Percentiles rank a stretch among this genome's conserved stretches.
These are phyloP conservation scores for Spongiforma sp. DNA, from an alignment of 1,284 basidiomycete genomes.

Conservation along the genomic window DNA sequence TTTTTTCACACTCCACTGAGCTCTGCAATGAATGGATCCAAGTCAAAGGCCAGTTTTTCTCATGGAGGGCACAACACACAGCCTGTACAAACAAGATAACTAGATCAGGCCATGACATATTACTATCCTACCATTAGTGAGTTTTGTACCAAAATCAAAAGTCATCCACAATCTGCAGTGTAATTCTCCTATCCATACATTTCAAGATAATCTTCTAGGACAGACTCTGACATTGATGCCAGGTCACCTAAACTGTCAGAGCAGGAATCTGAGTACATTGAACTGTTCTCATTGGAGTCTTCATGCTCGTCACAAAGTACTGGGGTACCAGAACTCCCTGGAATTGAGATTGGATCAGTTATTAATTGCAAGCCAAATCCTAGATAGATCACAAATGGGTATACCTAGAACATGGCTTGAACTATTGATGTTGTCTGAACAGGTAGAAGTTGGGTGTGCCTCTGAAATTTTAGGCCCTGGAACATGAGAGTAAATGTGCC, in stretches of 20 bases:
- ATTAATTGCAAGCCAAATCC: not conserved
- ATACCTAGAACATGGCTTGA: constrained; percentile 1
- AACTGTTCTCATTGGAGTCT: not conserved
- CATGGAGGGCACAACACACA: no score
- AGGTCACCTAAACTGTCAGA: not conserved
- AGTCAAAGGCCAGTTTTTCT: no score
- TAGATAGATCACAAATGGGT: constrained; percentile 1
- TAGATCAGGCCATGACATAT: not conserved
- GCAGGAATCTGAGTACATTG: not conserved
- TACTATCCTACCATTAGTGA: not conserved
- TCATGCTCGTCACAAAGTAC: not conserved
- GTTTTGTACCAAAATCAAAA: not conserved
- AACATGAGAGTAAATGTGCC: constrained; percentile 1
- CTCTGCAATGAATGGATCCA: no score
- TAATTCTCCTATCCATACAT: constrained; percentile 1
- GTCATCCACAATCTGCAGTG: not conserved
- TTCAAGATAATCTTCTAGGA: constrained; percentile 1
- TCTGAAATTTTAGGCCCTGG: not conserved
- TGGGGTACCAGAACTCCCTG: not conserved
- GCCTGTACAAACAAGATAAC: no score
- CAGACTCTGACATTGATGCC: not conserved
- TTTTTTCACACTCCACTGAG: no score
- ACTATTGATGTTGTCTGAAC: not conserved
- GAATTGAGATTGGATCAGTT: not conserved
- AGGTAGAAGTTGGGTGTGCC: not conserved